Percentiles rank a stretch among this genome's conserved stretches.
phyloP scores from a whole-genome alignment of 2,329 filamentous ascomycete genomes.

The Fonsecaea multimorphosa region DNA sequence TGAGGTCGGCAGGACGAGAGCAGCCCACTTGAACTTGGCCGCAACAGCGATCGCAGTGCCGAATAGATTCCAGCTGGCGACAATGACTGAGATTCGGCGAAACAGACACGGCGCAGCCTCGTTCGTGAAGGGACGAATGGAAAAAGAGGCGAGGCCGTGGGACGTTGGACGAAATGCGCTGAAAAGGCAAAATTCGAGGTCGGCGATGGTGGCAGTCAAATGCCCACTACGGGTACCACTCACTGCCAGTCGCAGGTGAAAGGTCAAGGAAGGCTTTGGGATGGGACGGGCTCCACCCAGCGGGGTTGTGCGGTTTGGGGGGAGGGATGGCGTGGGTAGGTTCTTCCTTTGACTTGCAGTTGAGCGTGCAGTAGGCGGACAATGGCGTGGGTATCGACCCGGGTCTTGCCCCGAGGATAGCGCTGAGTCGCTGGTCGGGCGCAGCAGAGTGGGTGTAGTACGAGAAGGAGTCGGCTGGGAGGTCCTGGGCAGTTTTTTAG shows the following conservation, averaged over 20 bases:
- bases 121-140: constrained; percentile 26
- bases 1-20: constrained; percentile 2
- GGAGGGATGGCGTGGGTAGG: constrained; percentile 28
- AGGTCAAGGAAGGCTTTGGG: constrained; percentile 3
- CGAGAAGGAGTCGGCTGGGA: constrained; percentile 17
- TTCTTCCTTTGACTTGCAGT: constrained; percentile 13
- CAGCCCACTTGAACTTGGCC: constrained; percentile 5
- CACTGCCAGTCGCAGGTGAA: constrained; percentile 3
- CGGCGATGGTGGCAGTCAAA: constrained; percentile 20
- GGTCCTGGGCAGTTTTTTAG: neutral
- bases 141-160: constrained; percentile 8
- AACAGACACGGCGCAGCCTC: constrained; percentile 23
- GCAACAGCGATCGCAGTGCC: constrained; percentile 2
- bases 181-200: constrained; percentile 30
- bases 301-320: constrained; percentile 27
- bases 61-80: neutral
- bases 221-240: neutral
- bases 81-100: neutral
- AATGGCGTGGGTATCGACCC: constrained; percentile 21
- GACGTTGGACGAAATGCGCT: constrained; percentile 2
- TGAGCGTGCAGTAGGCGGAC: constrained; percentile 27
- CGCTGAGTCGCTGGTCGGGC: constrained; percentile 1
- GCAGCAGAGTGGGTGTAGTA: constrained; percentile 13
- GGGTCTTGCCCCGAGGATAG: constrained; percentile 3
- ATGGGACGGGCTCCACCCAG: constrained; percentile 13